These are phyloP conservation scores for Ceratocystis cacaofunesta DNA, from an alignment of 2,329 filamentous ascomycete species.

Conservation along the genomic window DNA sequence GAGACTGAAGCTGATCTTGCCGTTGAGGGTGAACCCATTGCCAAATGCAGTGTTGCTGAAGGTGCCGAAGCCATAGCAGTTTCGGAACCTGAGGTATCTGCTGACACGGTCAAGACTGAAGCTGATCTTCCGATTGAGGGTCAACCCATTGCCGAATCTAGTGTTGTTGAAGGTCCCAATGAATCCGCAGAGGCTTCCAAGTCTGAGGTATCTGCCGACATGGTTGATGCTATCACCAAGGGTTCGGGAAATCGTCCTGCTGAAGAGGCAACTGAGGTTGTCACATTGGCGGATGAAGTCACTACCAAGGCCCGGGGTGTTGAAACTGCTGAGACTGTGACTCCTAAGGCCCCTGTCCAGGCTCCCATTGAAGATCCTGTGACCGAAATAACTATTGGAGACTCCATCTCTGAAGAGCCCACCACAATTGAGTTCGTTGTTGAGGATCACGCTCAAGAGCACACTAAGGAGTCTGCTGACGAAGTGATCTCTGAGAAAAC, in stretches of 20 bases:
- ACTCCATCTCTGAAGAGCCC: background rate
- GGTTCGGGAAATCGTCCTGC: background rate
- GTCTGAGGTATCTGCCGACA: background rate
- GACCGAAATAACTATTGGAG: background rate
- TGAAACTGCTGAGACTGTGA: background rate
- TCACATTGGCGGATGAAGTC: background rate
- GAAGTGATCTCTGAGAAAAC: too few relatives aligned
- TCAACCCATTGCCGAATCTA: background rate
- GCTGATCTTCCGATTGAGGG: background rate
- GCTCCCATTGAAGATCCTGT: background rate
- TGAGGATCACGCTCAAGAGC: too few relatives aligned
- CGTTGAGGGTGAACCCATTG: too few relatives aligned
- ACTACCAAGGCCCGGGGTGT: background rate
- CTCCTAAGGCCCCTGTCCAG: background rate
- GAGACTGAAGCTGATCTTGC: too few relatives aligned
- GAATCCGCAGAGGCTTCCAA: too few relatives aligned
- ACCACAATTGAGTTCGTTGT: background rate
- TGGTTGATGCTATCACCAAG: background rate
- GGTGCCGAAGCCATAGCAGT: too few relatives aligned
- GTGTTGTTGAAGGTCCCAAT: background rate
- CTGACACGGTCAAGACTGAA: too few relatives aligned
- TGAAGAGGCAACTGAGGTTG: background rate
- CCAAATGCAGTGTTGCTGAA: too few relatives aligned
- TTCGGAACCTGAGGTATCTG: background rate
- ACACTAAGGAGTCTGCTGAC: too few relatives aligned